Base-by-base conservation (phyloP, 2,329 filamentous ascomycete genomes). In the Zymoseptoria ardabiliae region DNA sequence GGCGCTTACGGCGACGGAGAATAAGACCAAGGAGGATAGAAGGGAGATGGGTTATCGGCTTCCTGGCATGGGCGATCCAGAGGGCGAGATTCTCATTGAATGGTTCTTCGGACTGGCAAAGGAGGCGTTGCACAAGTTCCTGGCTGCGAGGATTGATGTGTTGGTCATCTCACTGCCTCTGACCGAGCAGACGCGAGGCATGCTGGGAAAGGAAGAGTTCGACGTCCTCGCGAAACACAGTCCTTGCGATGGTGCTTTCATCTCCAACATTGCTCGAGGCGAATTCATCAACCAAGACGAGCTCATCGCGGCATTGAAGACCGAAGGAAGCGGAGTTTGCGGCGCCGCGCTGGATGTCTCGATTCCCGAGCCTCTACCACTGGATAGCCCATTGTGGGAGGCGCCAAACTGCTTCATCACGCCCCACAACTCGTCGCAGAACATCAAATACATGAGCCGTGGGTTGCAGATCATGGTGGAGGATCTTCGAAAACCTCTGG, bases 261-360 rank as follows among this genome's bases (percentile, higher is more conserved):
- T 91, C 8, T 81, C 82, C 53, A 91, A 91, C 66, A 87, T 91
- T 61, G 82, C 85, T 0, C 81, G 88, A 1, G 88, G 85, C 0
- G 75, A 75, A 25, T 79, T 87, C 45, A 72, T 88, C n/a, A 77
- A 85, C 53, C 81, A 84, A 60, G 72, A 79, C 1, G 86, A 83
- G 1, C 69, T 91, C 53, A 78, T 89, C n/a, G 75, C 76, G 0
- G 85, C 86, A 0, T 74, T 91, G 8, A 71, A 81, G 23, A 76
- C 74, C 0, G 79, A 78, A 0, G 75, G 78, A 1, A 70, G 87
- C 25, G 72, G 78, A 2, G 17, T 57, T 25, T 10, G 41, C 19
- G 89, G 89, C 28, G 89, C 89, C 0, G 87, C 87, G 1, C 73
- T 91, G 28, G 88, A 91, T 68, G 89, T 91, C 0, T 87, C 88